A percentile compares a stretch with the other conserved stretches of the same genome.
These are phyloP conservation scores for Letharia columbiana DNA, from an alignment of 495 filamentous ascomycete genomes.

Conservation along the genomic window DNA sequence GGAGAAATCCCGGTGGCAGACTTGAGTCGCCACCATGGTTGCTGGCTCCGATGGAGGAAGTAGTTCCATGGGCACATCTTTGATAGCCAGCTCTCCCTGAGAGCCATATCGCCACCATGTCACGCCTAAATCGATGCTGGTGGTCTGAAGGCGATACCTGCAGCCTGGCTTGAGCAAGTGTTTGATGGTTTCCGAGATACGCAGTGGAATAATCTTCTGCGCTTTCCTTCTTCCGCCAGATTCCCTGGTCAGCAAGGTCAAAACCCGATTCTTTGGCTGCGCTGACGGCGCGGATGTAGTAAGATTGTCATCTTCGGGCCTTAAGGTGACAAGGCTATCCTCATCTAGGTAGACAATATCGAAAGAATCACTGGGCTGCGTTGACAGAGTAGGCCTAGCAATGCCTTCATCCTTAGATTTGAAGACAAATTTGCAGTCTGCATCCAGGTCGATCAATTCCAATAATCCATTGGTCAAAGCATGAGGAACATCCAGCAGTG, in stretches of 20 bases:
- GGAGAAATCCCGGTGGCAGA: conserved; percentile 5
- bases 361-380: neutral
- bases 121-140: conserved; percentile 3
- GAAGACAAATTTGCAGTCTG: conserved; percentile 4
- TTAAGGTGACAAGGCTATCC: neutral
- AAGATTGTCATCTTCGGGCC: neutral
- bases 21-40: neutral
- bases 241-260: too few species aligned
- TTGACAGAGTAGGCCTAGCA: neutral
- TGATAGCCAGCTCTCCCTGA: neutral
- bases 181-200: neutral
- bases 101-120: conserved; percentile 10
- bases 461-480: conserved; percentile 4
- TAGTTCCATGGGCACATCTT: neutral
- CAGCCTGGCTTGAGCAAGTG: neutral
- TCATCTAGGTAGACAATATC: neutral
- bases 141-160: conserved; percentile 2
- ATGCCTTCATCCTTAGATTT: neutral
- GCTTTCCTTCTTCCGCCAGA: neutral
- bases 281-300: neutral
- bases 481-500: conserved; percentile 4
- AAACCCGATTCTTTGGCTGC: too few species aligned
- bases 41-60: conserved; percentile 8
- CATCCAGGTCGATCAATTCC: conserved; percentile 1
- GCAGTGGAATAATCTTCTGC: neutral